A percentile compares a stretch with the other conserved stretches of the same genome.
These are phyloP conservation scores for Claviceps digitariae DNA, from an alignment of 2,329 filamentous ascomycete species.

Conservation along the genomic window DNA sequence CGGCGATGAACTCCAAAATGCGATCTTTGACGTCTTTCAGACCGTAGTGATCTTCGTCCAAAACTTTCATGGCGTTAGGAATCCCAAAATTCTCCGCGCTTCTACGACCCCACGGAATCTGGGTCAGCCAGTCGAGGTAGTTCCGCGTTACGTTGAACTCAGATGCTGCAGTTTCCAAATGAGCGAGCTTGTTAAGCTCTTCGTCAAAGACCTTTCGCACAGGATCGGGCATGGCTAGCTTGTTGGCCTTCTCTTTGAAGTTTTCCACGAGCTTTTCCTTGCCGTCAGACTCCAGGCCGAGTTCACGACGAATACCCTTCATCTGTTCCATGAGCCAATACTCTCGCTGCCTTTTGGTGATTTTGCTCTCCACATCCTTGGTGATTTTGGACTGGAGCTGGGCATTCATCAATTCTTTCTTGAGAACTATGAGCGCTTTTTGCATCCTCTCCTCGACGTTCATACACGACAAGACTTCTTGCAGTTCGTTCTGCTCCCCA, in stretches of 20 bases:
- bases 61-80: slow-evolving; percentile 72
- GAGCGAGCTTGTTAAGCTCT: slow-evolving; percentile 91
- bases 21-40: slow-evolving; percentile 97
- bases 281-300: slow-evolving; percentile 92
- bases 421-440: slow-evolving; percentile 82
- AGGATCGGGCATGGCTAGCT: slow-evolving; percentile 90
- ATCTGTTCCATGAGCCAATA: slow-evolving; percentile 99
- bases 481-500: slow-evolving; percentile 80
- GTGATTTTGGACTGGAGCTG: slow-evolving; percentile 94
- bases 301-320: slow-evolving; percentile 92
- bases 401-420: slow-evolving; percentile 98
- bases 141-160: slow-evolving; percentile 98
- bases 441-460: slow-evolving; percentile 87
- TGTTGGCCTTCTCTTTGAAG: slow-evolving; percentile 89
- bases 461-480: slow-evolving; percentile 77
- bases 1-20: slow-evolving; percentile 95
- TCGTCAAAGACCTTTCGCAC: slow-evolving; percentile 98
- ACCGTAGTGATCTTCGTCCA: slow-evolving; percentile 95
- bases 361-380: slow-evolving; percentile 95
- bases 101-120: slow-evolving; percentile 92
- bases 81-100: slow-evolving; percentile 97
- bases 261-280: slow-evolving; percentile 97
- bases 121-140: slow-evolving; percentile 96
- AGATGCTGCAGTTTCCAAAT: slow-evolving; percentile 87
- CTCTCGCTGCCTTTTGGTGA: slow-evolving; percentile 91